A percentile compares a stretch with the other conserved stretches of the same genome.
phyloP scores from a whole-genome alignment of 306 rosid genomes.

The Begonia peltatifolia region DNA sequence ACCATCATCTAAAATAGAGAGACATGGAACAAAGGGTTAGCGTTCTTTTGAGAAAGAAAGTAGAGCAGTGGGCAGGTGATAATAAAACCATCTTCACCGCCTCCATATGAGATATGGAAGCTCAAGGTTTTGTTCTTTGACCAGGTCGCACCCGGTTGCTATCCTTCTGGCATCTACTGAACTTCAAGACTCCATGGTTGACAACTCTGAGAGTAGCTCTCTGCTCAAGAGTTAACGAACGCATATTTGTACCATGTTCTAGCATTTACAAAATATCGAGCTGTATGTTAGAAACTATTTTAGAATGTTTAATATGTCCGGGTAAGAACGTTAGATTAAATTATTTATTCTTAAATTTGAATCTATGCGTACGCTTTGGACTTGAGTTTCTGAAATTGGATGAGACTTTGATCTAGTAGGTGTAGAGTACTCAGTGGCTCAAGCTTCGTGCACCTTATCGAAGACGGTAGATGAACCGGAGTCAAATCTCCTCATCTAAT shows the following conservation, averaged over 20 bases:
- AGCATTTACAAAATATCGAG: too few relatives aligned
- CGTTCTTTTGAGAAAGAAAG: too few relatives aligned
- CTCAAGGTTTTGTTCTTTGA: conserved; percentile 27
- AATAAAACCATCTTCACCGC: conserved; percentile 21
- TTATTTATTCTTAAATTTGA: too few relatives aligned
- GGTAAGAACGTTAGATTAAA: too few relatives aligned
- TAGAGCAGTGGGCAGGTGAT: not conserved
- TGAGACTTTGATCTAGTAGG: not conserved
- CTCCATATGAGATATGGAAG: conserved; percentile 17
- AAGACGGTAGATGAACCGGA: conserved; percentile 3
- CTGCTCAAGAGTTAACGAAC: too few relatives aligned
- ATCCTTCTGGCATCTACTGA: conserved; percentile 17
- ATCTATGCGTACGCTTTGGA: too few relatives aligned
- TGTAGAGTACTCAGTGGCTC: conserved; percentile 10
- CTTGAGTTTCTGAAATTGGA: too few relatives aligned
- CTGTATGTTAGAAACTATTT: too few relatives aligned
- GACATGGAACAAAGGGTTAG: too few relatives aligned
- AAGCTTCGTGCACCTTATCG: not conserved
- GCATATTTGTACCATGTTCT: too few relatives aligned
- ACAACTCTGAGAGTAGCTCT: not conserved
- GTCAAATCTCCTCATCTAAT: not conserved
- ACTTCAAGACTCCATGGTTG: not conserved
- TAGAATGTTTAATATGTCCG: too few relatives aligned
- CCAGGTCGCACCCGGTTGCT: conserved; percentile 20
- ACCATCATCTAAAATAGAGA: too few relatives aligned